Evolutionary conservation across 1,284 basidiomycete genomes (phyloP).

Genomic region (Stereum hirsutum): DNA sequence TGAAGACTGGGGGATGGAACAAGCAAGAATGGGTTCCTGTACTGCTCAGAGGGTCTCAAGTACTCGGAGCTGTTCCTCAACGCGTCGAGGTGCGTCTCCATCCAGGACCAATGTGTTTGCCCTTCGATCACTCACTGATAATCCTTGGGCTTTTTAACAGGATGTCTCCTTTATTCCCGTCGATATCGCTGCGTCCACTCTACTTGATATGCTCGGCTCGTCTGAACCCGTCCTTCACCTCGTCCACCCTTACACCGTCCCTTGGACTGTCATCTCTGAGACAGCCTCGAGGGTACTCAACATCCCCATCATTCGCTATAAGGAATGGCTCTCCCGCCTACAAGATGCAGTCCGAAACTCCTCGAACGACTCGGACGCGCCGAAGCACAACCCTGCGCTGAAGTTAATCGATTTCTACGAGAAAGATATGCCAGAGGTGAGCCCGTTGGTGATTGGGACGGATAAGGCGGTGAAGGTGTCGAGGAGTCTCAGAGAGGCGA

Average conservation of each 20-base stretch:
- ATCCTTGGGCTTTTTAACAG: background rate
- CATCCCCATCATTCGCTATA: constrained; percentile 15
- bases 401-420: constrained; percentile 4
- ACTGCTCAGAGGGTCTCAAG: constrained; percentile 17
- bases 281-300: constrained; percentile 12
- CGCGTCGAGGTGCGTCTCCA: background rate
- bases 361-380: background rate
- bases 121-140: too few relatives aligned
- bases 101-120: background rate
- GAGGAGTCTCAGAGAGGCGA: background rate
- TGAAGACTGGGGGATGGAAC: constrained; percentile 31
- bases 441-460: background rate
- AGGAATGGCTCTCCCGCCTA: constrained; percentile 15
- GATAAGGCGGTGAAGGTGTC: constrained; percentile 1
- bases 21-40: constrained; percentile 34
- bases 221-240: constrained; percentile 16
- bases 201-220: constrained; percentile 15
- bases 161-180: constrained; percentile 17
- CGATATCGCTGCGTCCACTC: constrained; percentile 14
- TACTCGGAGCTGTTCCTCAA: constrained; percentile 1
- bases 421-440: background rate
- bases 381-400: background rate
- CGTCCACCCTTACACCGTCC: constrained; percentile 16
- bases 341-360: background rate
- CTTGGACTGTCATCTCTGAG: constrained; percentile 14